These are phyloP conservation scores for Nemania sp. DNA, from an alignment of 2,329 filamentous ascomycete genomes.

Conservation along the genomic window DNA sequence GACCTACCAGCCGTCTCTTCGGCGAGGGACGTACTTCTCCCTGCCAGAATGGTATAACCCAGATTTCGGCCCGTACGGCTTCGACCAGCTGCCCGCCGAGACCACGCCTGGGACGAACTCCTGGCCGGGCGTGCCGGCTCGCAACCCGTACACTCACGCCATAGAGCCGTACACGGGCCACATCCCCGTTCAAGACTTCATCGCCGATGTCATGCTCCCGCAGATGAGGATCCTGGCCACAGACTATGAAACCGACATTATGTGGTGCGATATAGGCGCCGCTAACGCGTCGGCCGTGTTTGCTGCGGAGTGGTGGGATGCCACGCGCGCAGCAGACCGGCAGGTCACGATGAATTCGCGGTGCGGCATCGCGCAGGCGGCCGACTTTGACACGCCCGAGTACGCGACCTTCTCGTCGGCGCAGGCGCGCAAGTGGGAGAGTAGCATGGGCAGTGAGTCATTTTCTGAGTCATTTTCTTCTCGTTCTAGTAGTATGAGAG, in stretches of 20 bases:
- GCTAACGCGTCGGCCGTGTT: constrained; percentile 49
- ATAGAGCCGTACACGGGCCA: constrained; percentile 50
- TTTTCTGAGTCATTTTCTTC: no score
- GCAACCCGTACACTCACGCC: constrained; percentile 49
- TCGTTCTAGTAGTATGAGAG: no score
- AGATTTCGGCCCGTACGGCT: constrained; percentile 50
- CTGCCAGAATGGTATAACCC: constrained; percentile 57
- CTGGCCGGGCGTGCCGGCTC: constrained; percentile 46
- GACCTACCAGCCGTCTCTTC: constrained; percentile 47
- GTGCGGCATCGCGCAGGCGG: constrained; percentile 57
- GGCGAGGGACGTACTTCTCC: constrained; percentile 53
- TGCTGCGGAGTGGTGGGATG: constrained; percentile 49
- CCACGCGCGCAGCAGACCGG: constrained; percentile 44
- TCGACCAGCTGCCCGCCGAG: constrained; percentile 40
- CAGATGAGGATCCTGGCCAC: constrained; percentile 52
- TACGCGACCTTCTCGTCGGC: constrained; percentile 56
- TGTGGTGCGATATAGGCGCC: constrained; percentile 55
- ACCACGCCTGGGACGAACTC: constrained; percentile 37
- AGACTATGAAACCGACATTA: constrained; percentile 50
- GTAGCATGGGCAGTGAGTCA: constrained; percentile 59
- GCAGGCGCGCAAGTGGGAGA: constrained; percentile 63
- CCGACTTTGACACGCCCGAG: constrained; percentile 64
- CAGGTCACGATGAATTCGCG: constrained; percentile 61
- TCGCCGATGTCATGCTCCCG: constrained; percentile 50
- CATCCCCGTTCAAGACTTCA: constrained; percentile 47